These are phyloP conservation scores for Fusarium sp. DNA, from an alignment of 2,329 filamentous ascomycete genomes.

Conservation along the genomic window DNA sequence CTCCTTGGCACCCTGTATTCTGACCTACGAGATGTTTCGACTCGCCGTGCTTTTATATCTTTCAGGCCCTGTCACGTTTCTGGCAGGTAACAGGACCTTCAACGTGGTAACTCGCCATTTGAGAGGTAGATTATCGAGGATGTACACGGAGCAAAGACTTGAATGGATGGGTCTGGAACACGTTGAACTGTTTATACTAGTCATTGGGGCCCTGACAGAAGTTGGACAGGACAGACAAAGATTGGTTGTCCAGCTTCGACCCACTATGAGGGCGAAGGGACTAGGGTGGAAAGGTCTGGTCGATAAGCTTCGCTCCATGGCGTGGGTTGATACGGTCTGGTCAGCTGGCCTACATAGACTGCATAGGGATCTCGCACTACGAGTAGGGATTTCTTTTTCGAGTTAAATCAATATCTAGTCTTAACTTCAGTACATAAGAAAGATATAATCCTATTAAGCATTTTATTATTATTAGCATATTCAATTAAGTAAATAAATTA, in stretches of 20 bases:
- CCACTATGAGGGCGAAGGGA: fast-evolving
- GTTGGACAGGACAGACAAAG: not conserved
- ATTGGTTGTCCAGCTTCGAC: not conserved
- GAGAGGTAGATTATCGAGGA: not conserved
- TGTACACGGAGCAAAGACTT: fast-evolving
- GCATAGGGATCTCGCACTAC: too few species aligned
- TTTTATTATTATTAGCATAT: too few species aligned
- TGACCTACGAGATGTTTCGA: not conserved
- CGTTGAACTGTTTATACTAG: not conserved
- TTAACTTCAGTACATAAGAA: too few species aligned
- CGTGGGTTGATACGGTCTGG: not conserved
- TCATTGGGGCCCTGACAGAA: not conserved
- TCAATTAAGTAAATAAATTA: too few species aligned
- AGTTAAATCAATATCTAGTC: too few species aligned
- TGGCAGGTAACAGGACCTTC: not conserved
- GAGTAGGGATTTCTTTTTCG: too few species aligned
- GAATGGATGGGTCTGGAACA: fast-evolving
- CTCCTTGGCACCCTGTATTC: not conserved
- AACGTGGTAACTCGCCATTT: not conserved
- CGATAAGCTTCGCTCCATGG: not conserved
- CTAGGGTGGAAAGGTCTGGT: not conserved
- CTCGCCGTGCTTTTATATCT: not conserved
- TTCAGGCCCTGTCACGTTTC: not conserved
- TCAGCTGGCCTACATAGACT: not conserved
- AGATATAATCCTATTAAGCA: too few species aligned